Base-by-base conservation (phyloP, 305 asterid species). In the Caryopteris hybrid region DNA sequence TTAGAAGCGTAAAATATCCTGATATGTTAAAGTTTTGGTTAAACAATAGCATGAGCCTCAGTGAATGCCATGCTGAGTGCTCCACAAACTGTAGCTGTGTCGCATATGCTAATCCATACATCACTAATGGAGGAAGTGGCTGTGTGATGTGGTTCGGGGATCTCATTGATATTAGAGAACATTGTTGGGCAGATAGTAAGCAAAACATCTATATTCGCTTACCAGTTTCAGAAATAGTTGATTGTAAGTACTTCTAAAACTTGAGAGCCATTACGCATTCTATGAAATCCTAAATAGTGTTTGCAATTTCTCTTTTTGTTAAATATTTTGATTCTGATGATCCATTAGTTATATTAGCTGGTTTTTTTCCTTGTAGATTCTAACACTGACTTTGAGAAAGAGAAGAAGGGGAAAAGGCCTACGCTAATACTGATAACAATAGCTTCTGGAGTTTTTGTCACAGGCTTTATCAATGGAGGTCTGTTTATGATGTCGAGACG, bases 71-170 rank as follows among this genome's bases (percentile, higher is more conserved):
- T 47, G 56, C 34, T 1, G 62, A 58, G 62, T 84, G 89, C 76
- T 73, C 68, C 8, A 73, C 48, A 50, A 73, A 71, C 48, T 84
- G 84, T 47, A 67, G 17, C 13, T 82, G 90, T 72, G 41, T 76
- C 0, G 87, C 87, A 0, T 81, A 52, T 63, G 77, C 87, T 23
- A 67, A 72, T 71, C 69, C 81, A 2, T 68, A 79, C 42, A 14
- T 64, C 41, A 64, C 64, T 9, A 22, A 66, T 8, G 85, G 73
- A 60, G 79, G 74, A 9, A 66, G 31, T 14, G 80, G 84, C 12
- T 85, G 88, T 33, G 52, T 79, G 64, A 67, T 77, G 69, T 85
- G 91, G 91, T 83, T 50, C 8, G 80, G 73, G 1, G 82, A 80
- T 64, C 78, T 83, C 21, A 12, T 72, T 18, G 91, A 85, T 72